phyloP scores from a whole-genome alignment of 164 flowering plant genomes.

The Amborella trichopoda region DNA sequence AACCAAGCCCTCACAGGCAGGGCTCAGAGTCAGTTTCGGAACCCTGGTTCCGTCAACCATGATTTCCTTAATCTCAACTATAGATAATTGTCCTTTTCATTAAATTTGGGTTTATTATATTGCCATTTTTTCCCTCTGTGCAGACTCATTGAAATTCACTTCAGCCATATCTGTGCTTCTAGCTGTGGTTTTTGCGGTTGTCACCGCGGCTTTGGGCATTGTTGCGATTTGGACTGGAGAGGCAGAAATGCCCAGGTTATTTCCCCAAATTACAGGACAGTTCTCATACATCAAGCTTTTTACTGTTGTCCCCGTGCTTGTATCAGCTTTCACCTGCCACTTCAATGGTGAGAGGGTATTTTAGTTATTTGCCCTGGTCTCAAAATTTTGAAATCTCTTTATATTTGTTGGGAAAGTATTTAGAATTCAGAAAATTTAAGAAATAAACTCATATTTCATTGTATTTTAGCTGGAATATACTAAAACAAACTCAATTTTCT shows the following conservation, averaged over 20 bases:
- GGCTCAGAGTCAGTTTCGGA: not conserved
- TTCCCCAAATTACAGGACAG: conserved; percentile 34
- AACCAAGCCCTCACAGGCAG: no score
- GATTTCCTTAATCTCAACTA: not conserved
- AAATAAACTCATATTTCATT: no score
- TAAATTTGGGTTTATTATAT: not conserved
- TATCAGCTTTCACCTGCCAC: conserved; percentile 90
- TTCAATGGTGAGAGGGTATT: conserved; percentile 82
- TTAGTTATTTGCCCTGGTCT: no score
- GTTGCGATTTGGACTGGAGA: conserved; percentile 48
- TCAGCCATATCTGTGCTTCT: conserved; percentile 71
- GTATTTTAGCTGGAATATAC: no score
- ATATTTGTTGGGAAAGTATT: no score
- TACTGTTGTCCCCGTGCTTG: conserved; percentile 88
- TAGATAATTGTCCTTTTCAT: no score
- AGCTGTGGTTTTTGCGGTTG: conserved; percentile 73
- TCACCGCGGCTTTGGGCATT: conserved; percentile 62
- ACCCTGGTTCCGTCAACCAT: not conserved
- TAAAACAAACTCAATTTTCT: no score
- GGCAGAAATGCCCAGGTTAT: conserved; percentile 32
- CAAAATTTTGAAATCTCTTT: no score
- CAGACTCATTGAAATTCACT: conserved; percentile 68
- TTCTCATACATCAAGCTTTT: conserved; percentile 69
- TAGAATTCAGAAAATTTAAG: no score
- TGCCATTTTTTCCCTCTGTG: conserved; percentile 1